Conservation (phyloP, 164 flowering plant species). For the Akebia trifoliata region DNA sequence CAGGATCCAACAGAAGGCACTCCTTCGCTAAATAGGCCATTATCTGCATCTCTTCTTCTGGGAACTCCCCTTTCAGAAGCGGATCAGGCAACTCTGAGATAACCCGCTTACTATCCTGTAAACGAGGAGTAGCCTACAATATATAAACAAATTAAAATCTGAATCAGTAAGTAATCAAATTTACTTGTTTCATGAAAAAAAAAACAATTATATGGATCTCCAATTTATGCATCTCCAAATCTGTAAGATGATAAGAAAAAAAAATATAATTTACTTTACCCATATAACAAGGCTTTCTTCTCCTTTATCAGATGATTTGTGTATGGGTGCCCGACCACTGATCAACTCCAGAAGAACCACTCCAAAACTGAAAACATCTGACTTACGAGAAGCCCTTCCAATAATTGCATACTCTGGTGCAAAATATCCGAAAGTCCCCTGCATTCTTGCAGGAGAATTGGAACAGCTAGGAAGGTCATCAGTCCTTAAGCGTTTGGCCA, state of each 20-base stretch:
- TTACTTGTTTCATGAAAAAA: not conserved
- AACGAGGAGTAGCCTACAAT: conserved; percentile 69
- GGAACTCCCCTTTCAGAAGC: conserved; percentile 57
- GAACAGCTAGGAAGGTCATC: conserved; percentile 78
- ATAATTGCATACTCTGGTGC: conserved; percentile 95
- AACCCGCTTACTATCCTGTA: conserved; percentile 63
- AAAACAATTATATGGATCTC: not conserved
- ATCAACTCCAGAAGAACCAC: conserved; percentile 96
- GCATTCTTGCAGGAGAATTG: conserved; percentile 91
- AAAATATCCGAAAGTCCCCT: conserved; percentile 96
- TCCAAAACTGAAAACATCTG: conserved; percentile 98
- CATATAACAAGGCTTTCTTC: conserved; percentile 95
- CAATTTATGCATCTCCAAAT: not conserved
- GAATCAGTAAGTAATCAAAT: conserved; percentile 1
- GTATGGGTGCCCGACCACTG: conserved; percentile 80
- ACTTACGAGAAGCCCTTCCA: conserved; percentile 80
- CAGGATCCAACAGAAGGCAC: conserved; percentile 87
- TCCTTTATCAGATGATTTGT: conserved; percentile 46
- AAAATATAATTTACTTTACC: conserved; percentile 37
- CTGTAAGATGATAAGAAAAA: not conserved
- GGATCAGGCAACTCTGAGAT: conserved; percentile 77
- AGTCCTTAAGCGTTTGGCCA: conserved; percentile 72
- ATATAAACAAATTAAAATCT: not conserved
- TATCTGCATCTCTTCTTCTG: conserved; percentile 84
- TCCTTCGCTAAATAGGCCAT: conserved; percentile 94